Percentiles rank a stretch among this genome's conserved stretches.
Evolutionary conservation across 805 yeast species (phyloP).

Genomic region (Maudiozyma serrabonitensis): DNA sequence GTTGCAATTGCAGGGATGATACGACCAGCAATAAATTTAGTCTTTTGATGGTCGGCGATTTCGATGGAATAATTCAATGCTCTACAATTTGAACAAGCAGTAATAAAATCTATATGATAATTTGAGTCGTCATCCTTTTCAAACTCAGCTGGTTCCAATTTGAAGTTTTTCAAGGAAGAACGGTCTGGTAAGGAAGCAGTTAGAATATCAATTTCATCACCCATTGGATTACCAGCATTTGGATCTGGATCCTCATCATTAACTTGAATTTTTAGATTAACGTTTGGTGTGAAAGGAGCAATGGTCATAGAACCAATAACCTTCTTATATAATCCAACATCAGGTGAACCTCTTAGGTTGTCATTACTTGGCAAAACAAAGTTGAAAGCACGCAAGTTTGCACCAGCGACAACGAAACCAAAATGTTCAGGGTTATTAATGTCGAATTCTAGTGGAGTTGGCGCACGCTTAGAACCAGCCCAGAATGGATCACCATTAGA

Average conservation of each 20-base stretch:
- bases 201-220: conserved; percentile 55
- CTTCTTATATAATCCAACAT: conserved; percentile 35
- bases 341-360: background rate
- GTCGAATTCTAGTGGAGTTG: conserved; percentile 74
- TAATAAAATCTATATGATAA: conserved; percentile 91
- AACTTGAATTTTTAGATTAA: conserved; percentile 72
- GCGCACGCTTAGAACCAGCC: conserved; percentile 97
- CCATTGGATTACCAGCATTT: conserved; percentile 43
- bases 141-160: conserved; percentile 82
- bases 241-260: conserved; percentile 86
- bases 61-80: conserved; percentile 87
- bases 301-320: conserved; percentile 43
- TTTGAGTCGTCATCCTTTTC: conserved; percentile 97
- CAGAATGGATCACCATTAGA: conserved; percentile 90
- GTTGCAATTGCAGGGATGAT: conserved; percentile 99
- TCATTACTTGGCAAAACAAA: conserved; percentile 50
- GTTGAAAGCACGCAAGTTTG: conserved; percentile 81
- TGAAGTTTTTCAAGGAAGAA: conserved; percentile 76
- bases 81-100: conserved; percentile 93
- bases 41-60: conserved; percentile 77
- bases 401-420: conserved; percentile 79
- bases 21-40: conserved; percentile 96
- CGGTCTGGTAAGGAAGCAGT: conserved; percentile 83
- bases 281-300: conserved; percentile 64
- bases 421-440: conserved; percentile 67